Conservation (phyloP, 176 grass and related monocot species). For the Calamus simplicifolius region DNA sequence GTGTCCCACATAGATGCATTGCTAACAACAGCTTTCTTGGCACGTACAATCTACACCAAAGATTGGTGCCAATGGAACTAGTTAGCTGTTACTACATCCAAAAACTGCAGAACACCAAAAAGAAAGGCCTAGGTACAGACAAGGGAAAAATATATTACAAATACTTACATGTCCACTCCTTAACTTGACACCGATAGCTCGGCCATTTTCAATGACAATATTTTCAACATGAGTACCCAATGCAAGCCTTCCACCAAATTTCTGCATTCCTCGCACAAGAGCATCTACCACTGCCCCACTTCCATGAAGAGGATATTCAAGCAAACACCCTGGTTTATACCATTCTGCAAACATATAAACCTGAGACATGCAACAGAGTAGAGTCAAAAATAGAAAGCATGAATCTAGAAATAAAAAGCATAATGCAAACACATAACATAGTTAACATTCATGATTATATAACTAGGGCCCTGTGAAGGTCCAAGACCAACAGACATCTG, state of each 20-base stretch:
- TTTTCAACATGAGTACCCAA: conserved; percentile 72
- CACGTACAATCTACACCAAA: conserved; percentile 59
- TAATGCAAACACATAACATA: too few species aligned
- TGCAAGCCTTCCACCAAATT: conserved; percentile 71
- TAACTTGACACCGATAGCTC: conserved; percentile 80
- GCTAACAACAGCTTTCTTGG: conserved; percentile 89
- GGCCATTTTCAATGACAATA: conserved; percentile 76
- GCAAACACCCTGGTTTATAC: conserved; percentile 89
- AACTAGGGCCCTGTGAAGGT: too few species aligned
- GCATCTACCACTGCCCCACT: conserved; percentile 79
- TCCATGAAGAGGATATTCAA: conserved; percentile 81
- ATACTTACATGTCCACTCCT: conserved; percentile 55
- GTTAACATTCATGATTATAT: too few species aligned
- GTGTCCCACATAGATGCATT: conserved; percentile 98
- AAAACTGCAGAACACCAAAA: conserved; percentile 17
- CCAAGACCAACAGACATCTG: too few species aligned
- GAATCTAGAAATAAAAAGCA: not conserved
- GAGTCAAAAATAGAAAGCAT: conserved; percentile 22
- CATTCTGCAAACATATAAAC: conserved; percentile 99
- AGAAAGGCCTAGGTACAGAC: not conserved
- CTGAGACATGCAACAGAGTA: conserved; percentile 41
- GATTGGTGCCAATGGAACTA: conserved; percentile 23
- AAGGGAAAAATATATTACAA: not conserved
- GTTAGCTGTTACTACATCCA: conserved; percentile 15
- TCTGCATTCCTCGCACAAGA: conserved; percentile 68